Evolutionary conservation across 2,329 filamentous ascomycete genomes (phyloP).

Genomic region (Alternaria atra): DNA sequence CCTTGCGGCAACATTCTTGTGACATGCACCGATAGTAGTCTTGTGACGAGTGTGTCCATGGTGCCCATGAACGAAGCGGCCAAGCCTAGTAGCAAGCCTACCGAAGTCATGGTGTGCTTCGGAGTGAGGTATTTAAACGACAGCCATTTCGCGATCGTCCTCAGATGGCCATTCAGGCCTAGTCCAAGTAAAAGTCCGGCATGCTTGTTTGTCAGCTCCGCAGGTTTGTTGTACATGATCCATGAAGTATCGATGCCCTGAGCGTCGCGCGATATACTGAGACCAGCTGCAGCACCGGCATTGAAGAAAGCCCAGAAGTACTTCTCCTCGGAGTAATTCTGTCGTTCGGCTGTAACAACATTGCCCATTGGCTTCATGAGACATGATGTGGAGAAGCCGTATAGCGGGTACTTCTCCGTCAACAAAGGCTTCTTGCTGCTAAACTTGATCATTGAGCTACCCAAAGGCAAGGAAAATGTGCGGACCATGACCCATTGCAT

Average conservation of each 20-base stretch:
- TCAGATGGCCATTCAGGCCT: slow-evolving; percentile 94
- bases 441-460: slow-evolving; percentile 87
- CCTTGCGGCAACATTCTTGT: slow-evolving; percentile 92
- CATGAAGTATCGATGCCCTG: slow-evolving; percentile 97
- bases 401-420: slow-evolving; percentile 89
- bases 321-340: slow-evolving; percentile 90
- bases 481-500: slow-evolving; percentile 86
- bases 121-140: slow-evolving; percentile 99
- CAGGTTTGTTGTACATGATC: slow-evolving; percentile 98
- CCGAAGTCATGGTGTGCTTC: slow-evolving; percentile 99
- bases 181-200: slow-evolving; percentile 91
- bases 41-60: slow-evolving; percentile 95
- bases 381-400: slow-evolving; percentile 91
- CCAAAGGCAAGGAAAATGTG: slow-evolving; percentile 87
- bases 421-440: slow-evolving; percentile 86
- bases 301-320: slow-evolving; percentile 99
- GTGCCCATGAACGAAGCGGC: slow-evolving; percentile 95
- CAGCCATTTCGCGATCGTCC: slow-evolving; percentile 94
- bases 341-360: slow-evolving; percentile 90
- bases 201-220: slow-evolving; percentile 93
- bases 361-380: slow-evolving; percentile 91
- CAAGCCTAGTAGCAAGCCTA: slow-evolving; percentile 89
- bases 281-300: slow-evolving; percentile 88
- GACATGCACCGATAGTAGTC: slow-evolving; percentile 92
- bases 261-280: slow-evolving; percentile 88